A percentile compares a stretch with the other conserved stretches of the same genome.
These are phyloP conservation scores for Pyrenochaeta sp. DNA, from an alignment of 2,329 filamentous ascomycete genomes.

Conservation along the genomic window DNA sequence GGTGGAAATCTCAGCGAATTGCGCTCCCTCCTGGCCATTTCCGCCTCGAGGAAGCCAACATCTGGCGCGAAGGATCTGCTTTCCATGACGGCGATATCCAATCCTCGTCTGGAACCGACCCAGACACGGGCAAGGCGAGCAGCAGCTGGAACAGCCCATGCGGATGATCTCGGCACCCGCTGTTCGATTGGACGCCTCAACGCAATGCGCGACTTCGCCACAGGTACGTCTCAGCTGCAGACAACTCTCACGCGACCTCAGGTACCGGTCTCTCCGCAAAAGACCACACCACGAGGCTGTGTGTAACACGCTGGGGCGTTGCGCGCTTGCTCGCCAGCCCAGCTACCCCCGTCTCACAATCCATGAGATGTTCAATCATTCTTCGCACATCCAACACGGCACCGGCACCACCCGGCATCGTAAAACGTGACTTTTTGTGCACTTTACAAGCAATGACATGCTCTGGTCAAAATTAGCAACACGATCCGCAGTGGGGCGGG, in stretches of 20 bases:
- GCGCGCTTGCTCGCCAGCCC: background rate
- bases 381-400: conserved; percentile 1
- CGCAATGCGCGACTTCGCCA: conserved; percentile 19
- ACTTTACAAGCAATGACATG: conserved; percentile 1
- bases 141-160: background rate
- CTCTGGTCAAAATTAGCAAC: conserved; percentile 21
- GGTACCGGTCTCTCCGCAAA: conserved; percentile 13
- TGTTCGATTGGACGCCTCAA: conserved; percentile 15
- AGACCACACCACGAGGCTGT: conserved; percentile 8
- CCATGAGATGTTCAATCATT: background rate
- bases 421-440: conserved; percentile 13
- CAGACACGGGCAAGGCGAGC: background rate
- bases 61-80: conserved; percentile 1
- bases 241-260: conserved; percentile 7
- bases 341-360: too few relatives aligned
- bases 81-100: background rate
- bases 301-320: conserved; percentile 7
- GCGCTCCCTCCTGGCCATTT: background rate
- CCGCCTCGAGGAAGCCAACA: background rate
- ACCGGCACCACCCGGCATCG: conserved; percentile 5
- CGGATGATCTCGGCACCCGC: background rate
- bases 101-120: background rate
- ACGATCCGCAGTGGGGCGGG: conserved; percentile 21
- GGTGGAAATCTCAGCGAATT: background rate
- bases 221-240: conserved; percentile 21